Evolutionary conservation across 1,284 basidiomycete genomes (phyloP), one percentile per base, ranked within the genome.

Genomic region (Apiotrichum sp.): DNA sequence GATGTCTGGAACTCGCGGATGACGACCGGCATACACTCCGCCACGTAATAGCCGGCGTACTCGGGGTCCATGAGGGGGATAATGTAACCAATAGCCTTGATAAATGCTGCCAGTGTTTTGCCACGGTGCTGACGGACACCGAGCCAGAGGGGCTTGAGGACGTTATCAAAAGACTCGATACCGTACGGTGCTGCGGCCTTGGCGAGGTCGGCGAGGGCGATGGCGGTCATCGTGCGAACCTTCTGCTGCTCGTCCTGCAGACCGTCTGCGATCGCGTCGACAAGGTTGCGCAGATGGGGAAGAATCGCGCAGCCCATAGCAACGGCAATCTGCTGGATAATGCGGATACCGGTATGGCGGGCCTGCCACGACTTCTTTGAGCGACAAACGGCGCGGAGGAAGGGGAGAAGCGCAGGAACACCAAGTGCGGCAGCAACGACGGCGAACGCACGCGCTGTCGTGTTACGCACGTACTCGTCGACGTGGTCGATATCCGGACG

Each of bases 221-320:
- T 80, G 0, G 96, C 96, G 8, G 96, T 98, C 96, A 98, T 98
- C 2, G 96, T 98, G 65, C 93, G 83, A 54, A 99, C 96, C 74
- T 98, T 98, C 76, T 98, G 95, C 77, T 99, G 95, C 66, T 99
- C 96, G 69, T 99, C 96, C 47, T 91, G 86, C 46, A 98, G 81
- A 29, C 96, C 96, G 65, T 95, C 90, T 2, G 93, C 92, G 54
- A 98, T 92, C 64, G 93, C 93, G 63, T 97, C 91, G 43, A 98
- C 95, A 38, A 98, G 82, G 70, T 96, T 98, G 57, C 93, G 88
- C 46, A 99, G 81, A 75, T 98, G 96, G 14, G 96, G 96, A 4
- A 98, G 83, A 38, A 98, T 89, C n/a, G 95, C 96, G 68, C 95
- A 98, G 22, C 96, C 95, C 93, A 98, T 98, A 93, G 98, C 97